A percentile compares a stretch with the other conserved stretches of the same genome.
Evolutionary conservation across 768 basidiomycete species (phyloP).

Genomic region (Boletus vermiculosoides): DNA sequence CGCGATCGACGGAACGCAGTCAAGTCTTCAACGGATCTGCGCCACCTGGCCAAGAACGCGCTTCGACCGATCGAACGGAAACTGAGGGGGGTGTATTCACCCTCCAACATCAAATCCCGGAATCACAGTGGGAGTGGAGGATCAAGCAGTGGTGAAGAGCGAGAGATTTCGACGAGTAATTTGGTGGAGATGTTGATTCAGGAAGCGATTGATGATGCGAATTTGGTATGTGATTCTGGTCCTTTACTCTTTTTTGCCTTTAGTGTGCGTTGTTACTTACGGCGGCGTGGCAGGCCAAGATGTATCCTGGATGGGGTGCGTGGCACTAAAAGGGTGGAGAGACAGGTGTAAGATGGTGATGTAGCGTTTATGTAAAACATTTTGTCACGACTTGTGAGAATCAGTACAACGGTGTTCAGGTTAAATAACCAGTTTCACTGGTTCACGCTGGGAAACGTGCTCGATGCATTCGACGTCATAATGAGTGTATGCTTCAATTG

Average conservation of each 20-base stretch:
- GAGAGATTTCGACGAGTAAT: slow-evolving; percentile 70
- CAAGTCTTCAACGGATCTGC: slow-evolving; percentile 55
- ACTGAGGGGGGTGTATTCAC: slow-evolving; percentile 66
- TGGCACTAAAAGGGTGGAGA: slow-evolving; percentile 51
- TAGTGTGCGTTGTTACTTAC: slow-evolving; percentile 1
- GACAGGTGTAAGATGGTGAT: neutral
- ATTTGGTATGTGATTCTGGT: slow-evolving; percentile 52
- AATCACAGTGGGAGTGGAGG: slow-evolving; percentile 25
- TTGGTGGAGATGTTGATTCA: slow-evolving; percentile 90
- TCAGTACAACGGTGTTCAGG: neutral
- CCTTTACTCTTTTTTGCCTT: neutral
- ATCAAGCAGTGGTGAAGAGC: slow-evolving; percentile 28
- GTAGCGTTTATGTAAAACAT: neutral
- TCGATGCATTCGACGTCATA: neutral
- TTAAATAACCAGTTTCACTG: neutral
- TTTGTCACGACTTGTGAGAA: neutral
- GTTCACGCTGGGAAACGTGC: neutral
- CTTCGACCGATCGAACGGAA: slow-evolving; percentile 83
- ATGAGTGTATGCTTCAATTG: slow-evolving; percentile 16
- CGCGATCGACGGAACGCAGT: slow-evolving; percentile 46
- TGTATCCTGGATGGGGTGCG: slow-evolving; percentile 92
- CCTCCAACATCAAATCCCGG: slow-evolving; percentile 44
- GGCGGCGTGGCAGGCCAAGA: slow-evolving; percentile 56
- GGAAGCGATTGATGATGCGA: slow-evolving; percentile 72
- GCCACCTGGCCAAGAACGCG: slow-evolving; percentile 68